phyloP scores from a whole-genome alignment of 1,284 basidiomycete species.

The Leccinum subatratum region DNA sequence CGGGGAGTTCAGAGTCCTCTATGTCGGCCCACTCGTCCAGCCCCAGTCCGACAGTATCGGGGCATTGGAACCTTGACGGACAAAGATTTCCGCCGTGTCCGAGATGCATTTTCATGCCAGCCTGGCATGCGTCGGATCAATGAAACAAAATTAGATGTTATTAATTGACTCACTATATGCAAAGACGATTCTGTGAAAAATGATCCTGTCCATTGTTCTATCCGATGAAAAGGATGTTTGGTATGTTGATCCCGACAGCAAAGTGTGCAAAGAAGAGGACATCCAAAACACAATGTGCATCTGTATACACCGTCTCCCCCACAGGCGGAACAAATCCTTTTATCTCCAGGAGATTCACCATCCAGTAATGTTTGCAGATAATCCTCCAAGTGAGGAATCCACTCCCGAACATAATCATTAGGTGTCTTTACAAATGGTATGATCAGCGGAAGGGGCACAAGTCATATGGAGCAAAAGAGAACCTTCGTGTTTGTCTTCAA shows the following conservation, averaged over 20 bases:
- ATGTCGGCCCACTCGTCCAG: neutral
- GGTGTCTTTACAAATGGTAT: neutral
- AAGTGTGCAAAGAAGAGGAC: neutral
- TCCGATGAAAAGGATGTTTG: neutral
- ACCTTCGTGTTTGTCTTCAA: too few species aligned
- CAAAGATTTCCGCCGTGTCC: neutral
- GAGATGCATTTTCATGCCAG: neutral
- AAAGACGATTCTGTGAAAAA: neutral
- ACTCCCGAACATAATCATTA: neutral
- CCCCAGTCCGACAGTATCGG: neutral
- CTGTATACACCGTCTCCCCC: neutral
- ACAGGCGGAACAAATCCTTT: neutral
- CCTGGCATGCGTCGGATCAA: neutral
- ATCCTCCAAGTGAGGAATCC: neutral
- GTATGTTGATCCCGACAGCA: neutral
- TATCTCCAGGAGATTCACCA: neutral
- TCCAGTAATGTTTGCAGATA: neutral
- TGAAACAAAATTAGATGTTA: neutral
- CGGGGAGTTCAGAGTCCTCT: neutral
- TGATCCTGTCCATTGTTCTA: neutral
- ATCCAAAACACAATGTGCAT: neutral
- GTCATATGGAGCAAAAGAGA: too few species aligned
- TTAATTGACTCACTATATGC: neutral
- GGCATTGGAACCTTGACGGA: neutral
- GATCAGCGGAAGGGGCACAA: neutral